phyloP scores from a whole-genome alignment of 495 filamentous ascomycete genomes.

The Penicillium verhagenii region DNA sequence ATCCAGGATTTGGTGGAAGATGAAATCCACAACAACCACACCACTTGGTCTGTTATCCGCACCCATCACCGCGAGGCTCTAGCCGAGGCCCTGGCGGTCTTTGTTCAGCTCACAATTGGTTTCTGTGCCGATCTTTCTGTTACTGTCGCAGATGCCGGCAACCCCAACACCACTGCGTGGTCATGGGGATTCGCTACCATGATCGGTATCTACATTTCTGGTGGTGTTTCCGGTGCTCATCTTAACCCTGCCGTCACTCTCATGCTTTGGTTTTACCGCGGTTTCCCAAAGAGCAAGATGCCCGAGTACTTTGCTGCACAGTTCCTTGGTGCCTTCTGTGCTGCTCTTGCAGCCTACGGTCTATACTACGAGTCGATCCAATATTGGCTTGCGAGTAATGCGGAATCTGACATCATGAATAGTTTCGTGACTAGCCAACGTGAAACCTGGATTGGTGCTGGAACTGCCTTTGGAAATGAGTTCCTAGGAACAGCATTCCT shows the following conservation, averaged over 20 bases:
- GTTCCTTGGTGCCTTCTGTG: slow-evolving; percentile 45
- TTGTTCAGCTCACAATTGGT: slow-evolving; percentile 43
- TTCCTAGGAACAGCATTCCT: slow-evolving; percentile 49
- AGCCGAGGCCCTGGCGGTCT: slow-evolving; percentile 51
- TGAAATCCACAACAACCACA: slow-evolving; percentile 50
- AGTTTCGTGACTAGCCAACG: slow-evolving; percentile 42
- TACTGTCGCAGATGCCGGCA: slow-evolving; percentile 38
- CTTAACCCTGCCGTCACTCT: slow-evolving; percentile 52
- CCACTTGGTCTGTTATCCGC: slow-evolving; percentile 53
- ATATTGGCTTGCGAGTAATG: slow-evolving; percentile 30
- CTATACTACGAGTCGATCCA: slow-evolving; percentile 50
- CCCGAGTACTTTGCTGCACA: slow-evolving; percentile 50
- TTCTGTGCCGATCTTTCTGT: slow-evolving; percentile 51
- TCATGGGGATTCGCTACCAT: slow-evolving; percentile 57
- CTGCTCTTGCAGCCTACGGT: slow-evolving; percentile 45
- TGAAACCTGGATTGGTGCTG: slow-evolving; percentile 39
- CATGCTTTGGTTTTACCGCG: slow-evolving; percentile 51
- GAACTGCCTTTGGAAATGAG: slow-evolving; percentile 52
- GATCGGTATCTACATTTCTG: slow-evolving; percentile 57
- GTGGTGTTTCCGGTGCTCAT: slow-evolving; percentile 56
- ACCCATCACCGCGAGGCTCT: slow-evolving; percentile 50
- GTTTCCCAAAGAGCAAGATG: slow-evolving; percentile 47
- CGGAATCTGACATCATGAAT: slow-evolving; percentile 39
- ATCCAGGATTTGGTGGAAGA: slow-evolving; percentile 41
- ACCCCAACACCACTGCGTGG: slow-evolving; percentile 51